Evolutionary conservation across 805 yeast species (phyloP), one percentile per base, ranked within the genome.

Genomic region (Wickerhamiella shivajii): DNA sequence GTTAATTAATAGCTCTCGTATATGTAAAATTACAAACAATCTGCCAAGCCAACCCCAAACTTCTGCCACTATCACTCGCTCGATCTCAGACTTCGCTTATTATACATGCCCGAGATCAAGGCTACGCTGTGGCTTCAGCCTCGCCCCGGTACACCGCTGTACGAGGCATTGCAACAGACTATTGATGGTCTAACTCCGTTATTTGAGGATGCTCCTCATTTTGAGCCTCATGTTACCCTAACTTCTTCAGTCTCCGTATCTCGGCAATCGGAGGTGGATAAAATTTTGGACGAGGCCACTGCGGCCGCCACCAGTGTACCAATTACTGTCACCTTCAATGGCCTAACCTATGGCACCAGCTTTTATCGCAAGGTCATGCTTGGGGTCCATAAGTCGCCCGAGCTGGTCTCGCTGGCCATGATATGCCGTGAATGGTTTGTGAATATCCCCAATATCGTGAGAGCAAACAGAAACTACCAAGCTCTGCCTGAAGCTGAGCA

Each of bases 191-290:
- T 79, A 22, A 68, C 66, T 27, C 74, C 85, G 1, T 56, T 77
- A n/a, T 77, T 79, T 46, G 77, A 78, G 8, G 76, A 72, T 33
- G 72, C 83, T 1, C 77, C 77, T 2, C 51, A 47, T 19, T 73
- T 78, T 44, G 77, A 70, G 40, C 93, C 93, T 3, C 93, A 79
- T 49, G 63, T 80, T 22, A 80, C 93, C 2, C 62, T 79, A 18
- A 71, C 83, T 2, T 64, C 81, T n/a, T 66, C 69, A 37, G 57
- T 79, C 20, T 57, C 53, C 2, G 56, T 74, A 18, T 52, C 60
- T 17, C 58, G 64, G 9, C 63, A 64, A 26, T 68, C 67, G 10
- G 80, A 75, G 38, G 76, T 72, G 1, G 68, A 68, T 39, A 60
- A 63, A 20, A 67, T 76, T 6, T 59, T 78, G 13, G 69, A 66